Conservation (phyloP, 306 rosid species). For the Prunus salicina region DNA sequence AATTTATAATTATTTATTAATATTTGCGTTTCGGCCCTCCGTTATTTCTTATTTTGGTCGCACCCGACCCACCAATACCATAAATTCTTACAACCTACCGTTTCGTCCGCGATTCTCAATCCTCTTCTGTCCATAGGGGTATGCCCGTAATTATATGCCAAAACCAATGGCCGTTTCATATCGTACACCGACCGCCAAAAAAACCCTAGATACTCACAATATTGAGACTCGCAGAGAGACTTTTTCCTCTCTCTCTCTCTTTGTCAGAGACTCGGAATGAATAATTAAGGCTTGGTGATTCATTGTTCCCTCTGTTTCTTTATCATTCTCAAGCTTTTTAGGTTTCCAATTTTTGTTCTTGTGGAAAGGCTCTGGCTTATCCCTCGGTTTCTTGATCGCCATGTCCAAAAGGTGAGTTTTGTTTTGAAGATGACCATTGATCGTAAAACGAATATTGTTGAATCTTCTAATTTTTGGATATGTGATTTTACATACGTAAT, state of each 20-base stretch:
- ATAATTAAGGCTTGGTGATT: not conserved
- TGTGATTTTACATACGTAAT: not conserved
- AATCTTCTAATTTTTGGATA: not conserved
- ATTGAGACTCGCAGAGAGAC: not conserved
- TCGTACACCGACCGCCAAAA: slow-evolving; percentile 15
- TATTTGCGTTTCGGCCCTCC: too few species aligned
- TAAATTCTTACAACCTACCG: slow-evolving; percentile 5
- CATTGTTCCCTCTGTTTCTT: not conserved
- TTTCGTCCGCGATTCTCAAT: not conserved
- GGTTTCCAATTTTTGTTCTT: not conserved
- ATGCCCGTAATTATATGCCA: not conserved
- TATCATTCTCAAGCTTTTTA: not conserved
- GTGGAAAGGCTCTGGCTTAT: not conserved
- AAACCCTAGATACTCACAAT: slow-evolving; percentile 13
- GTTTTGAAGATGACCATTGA: not conserved
- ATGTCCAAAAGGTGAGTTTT: slow-evolving; percentile 64
- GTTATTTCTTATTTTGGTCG: too few species aligned
- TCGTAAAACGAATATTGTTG: not conserved
- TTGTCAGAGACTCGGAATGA: not conserved
- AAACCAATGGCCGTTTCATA: not conserved
- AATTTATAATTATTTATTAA: too few species aligned
- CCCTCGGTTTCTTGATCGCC: slow-evolving; percentile 22
- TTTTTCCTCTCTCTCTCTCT: not conserved
- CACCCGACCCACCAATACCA: too few species aligned
- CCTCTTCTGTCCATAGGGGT: not conserved